Base-by-base conservation (phyloP, 169 alveolate genomes). In the Hammondia hammondi region DNA sequence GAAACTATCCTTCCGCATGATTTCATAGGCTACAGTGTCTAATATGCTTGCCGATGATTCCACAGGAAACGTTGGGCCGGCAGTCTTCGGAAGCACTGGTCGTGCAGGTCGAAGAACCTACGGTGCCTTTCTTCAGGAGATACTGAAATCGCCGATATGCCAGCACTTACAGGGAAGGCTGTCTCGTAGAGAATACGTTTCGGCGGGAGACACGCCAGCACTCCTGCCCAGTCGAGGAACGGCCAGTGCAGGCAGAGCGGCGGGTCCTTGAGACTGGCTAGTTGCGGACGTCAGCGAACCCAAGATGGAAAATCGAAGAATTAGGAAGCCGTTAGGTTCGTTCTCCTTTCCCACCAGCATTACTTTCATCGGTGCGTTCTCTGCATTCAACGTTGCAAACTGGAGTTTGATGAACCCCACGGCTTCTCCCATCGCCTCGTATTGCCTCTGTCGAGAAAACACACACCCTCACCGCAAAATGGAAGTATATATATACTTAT, bases 291-390 rank as follows among this genome's bases (percentile, higher is more conserved):
- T 27, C 77, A 67, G 77, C 77, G 77, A 67, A 67, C 87, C 87
- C 43, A 82, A 35, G n/a, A 82, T 39, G 9, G 90, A 43, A 43
- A 82, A 46, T 45, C 90, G 90, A 35, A 82, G 90, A 45, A 82
- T 43, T 7, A 82, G 90, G 70, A 43, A 82, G n/a, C 90, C 90
- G 37, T 82, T 82, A n/a, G 71, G 71, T 35, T 82, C 90, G 72
- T 82, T 82, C 17, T 82, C 43, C 57, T 82, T 82, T 9, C 70
- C 90, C 19, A 82, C 70, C 43, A 46, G 29, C 71, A 82, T 39
- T 4, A 82, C 90, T 70, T 82, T 82, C 90, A 82, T 82, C 9
- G 90, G 37, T 12, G 37, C 90, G 70, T 45, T 45, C 70, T 45
- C 90, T 35, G 90, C 21, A 43, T 82, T 39, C 70, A 82, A 17